Conservation (phyloP, 257 asterid species). For the Eucommia ulmoides region DNA sequence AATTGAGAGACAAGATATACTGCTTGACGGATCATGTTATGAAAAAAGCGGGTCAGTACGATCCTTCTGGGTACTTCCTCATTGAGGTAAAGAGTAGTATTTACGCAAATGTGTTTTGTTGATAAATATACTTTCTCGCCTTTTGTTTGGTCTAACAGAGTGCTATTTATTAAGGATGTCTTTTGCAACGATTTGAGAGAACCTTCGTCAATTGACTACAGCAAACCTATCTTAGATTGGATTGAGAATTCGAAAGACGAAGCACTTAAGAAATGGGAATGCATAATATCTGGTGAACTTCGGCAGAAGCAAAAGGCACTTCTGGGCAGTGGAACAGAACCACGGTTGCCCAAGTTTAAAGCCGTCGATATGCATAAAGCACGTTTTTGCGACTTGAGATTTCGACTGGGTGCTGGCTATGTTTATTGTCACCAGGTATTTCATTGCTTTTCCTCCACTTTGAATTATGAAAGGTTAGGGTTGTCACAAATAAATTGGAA, state of each 20-base stretch:
- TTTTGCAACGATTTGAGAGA: slow-evolving; percentile 72
- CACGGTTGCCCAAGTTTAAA: slow-evolving; percentile 46
- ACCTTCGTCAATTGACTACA: slow-evolving; percentile 49
- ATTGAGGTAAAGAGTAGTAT: slow-evolving; percentile 43
- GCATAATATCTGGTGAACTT: slow-evolving; percentile 50
- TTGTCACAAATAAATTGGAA: too few relatives aligned
- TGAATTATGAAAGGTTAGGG: too few relatives aligned
- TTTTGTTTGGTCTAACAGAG: slow-evolving; percentile 6
- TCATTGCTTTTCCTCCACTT: neutral
- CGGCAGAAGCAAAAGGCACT: slow-evolving; percentile 59
- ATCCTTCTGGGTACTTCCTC: slow-evolving; percentile 86
- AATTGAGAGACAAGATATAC: slow-evolving; percentile 65
- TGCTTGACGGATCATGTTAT: slow-evolving; percentile 76
- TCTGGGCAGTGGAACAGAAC: slow-evolving; percentile 30
- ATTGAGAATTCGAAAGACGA: slow-evolving; percentile 53
- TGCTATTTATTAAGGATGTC: slow-evolving; percentile 37
- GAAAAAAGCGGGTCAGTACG: slow-evolving; percentile 44
- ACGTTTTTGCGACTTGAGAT: slow-evolving; percentile 63
- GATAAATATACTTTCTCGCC: slow-evolving; percentile 6
- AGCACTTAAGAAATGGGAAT: slow-evolving; percentile 83
- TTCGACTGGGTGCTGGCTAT: slow-evolving; percentile 87
- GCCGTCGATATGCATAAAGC: slow-evolving; percentile 47
- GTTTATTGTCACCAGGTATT: slow-evolving; percentile 81
- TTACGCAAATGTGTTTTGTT: slow-evolving; percentile 1
- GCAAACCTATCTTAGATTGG: slow-evolving; percentile 73